These are phyloP conservation scores for Nemania diffusa DNA, from an alignment of 2,329 filamentous ascomycete species.

Conservation along the genomic window DNA sequence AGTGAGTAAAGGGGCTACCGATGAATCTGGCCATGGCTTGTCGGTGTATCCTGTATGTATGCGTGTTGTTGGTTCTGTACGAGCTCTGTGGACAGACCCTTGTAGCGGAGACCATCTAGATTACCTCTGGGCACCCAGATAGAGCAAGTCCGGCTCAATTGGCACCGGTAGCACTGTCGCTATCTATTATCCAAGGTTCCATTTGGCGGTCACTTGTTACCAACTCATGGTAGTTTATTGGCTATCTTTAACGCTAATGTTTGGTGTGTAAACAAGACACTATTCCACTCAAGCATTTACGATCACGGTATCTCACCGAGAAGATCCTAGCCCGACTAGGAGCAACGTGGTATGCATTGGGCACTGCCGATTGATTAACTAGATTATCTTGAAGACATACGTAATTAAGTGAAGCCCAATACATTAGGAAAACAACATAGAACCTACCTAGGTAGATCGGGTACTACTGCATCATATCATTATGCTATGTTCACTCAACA, in stretches of 20 bases:
- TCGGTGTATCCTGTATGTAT: not conserved
- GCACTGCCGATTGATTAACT: not conserved
- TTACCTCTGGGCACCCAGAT: not conserved
- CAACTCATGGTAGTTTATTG: constrained; percentile 24
- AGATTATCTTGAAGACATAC: too few species aligned
- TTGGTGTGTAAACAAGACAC: not conserved
- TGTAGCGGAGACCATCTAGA: constrained; percentile 9
- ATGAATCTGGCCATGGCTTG: not conserved
- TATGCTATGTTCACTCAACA: not conserved
- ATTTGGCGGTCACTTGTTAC: constrained; percentile 12
- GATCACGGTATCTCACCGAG: too few species aligned
- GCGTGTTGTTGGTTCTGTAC: too few species aligned
- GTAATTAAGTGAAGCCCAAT: not conserved
- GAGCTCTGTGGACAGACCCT: not conserved
- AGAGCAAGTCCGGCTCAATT: not conserved
- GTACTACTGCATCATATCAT: too few species aligned
- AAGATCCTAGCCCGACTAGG: not conserved
- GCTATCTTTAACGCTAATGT: not conserved
- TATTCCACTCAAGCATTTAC: not conserved
- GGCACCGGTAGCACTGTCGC: not conserved
- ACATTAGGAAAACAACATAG: too few species aligned
- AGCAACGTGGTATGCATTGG: not conserved
- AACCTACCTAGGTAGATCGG: too few species aligned
- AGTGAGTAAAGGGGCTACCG: not conserved
- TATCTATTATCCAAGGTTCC: constrained; percentile 5